phyloP scores from a whole-genome alignment of 768 basidiomycete species.

The Kwoniella newhampshirensis region DNA sequence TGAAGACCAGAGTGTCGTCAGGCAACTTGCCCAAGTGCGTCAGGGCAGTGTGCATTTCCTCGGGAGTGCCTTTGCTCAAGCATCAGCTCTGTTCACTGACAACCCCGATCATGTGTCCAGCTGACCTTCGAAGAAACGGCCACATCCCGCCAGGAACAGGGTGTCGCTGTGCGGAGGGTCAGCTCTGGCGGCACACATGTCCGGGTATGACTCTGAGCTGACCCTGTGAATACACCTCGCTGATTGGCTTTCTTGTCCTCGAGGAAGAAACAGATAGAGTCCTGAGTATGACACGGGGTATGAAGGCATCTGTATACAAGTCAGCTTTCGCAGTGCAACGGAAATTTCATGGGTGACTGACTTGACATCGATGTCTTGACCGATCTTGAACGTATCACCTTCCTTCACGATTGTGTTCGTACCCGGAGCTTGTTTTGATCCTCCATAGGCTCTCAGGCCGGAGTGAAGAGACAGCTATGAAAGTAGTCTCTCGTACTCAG shows the following conservation, averaged over 20 bases:
- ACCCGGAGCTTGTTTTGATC: constrained; percentile 67
- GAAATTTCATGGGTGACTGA: constrained; percentile 11
- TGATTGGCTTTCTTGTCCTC: constrained; percentile 60
- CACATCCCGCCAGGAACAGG: constrained; percentile 79
- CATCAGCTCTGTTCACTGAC: constrained; percentile 53
- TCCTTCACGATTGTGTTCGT: constrained; percentile 75
- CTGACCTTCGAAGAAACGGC: constrained; percentile 80
- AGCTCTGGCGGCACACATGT: not conserved
- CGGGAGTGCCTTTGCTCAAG: constrained; percentile 40
- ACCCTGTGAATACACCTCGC: constrained; percentile 87
- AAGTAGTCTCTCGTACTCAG: constrained; percentile 1
- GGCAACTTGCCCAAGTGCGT: constrained; percentile 73
- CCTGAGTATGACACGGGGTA: constrained; percentile 92
- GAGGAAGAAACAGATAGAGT: constrained; percentile 88
- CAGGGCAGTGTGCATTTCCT: constrained; percentile 72
- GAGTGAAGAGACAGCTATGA: constrained; percentile 51
- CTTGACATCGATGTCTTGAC: constrained; percentile 55
- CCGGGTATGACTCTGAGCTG: constrained; percentile 21
- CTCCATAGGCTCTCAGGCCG: constrained; percentile 71
- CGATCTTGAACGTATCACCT: constrained; percentile 73
- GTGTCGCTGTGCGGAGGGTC: constrained; percentile 62
- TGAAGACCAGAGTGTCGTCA: constrained; percentile 74
- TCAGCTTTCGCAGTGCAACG: constrained; percentile 41
- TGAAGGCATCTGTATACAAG: constrained; percentile 63
- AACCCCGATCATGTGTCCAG: not conserved